A percentile compares a stretch with the other conserved stretches of the same genome.
phyloP scores from a whole-genome alignment of 345 rosid genomes.

The Mallotus nudiflorus region DNA sequence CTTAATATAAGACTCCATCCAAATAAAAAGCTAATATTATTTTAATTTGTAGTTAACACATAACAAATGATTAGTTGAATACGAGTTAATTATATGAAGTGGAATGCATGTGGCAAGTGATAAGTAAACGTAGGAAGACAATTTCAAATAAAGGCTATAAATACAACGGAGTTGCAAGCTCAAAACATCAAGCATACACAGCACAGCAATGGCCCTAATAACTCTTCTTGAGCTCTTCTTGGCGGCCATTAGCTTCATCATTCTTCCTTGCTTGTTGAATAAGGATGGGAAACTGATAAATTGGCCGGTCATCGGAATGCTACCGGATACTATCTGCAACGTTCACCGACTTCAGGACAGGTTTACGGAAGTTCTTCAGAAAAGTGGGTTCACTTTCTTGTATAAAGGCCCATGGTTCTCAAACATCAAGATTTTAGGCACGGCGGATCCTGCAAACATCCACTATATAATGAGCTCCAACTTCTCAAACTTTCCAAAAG shows the following conservation, averaged over 20 bases:
- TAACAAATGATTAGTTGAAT: too few species aligned
- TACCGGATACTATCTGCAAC: constrained; percentile 10
- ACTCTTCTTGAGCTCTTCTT: constrained; percentile 11
- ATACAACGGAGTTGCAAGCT: neutral
- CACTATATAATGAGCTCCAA: constrained; percentile 23
- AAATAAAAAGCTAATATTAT: too few species aligned
- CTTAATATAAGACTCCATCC: too few species aligned
- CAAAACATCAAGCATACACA: neutral
- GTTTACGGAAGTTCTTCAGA: neutral
- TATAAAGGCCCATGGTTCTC: constrained; percentile 12
- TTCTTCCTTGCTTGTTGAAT: neutral
- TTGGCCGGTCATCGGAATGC: constrained; percentile 23
- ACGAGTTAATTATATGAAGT: too few species aligned
- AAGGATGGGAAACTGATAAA: neutral
- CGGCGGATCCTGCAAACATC: constrained; percentile 21
- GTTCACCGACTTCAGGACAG: constrained; percentile 20
- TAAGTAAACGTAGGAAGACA: too few species aligned
- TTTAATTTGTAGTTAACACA: too few species aligned
- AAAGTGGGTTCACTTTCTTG: neutral
- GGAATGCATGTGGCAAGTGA: too few species aligned
- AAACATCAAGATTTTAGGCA: neutral
- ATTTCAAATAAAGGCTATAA: too few species aligned
- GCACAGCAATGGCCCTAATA: constrained; percentile 11
- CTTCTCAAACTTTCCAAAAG: constrained; percentile 21
- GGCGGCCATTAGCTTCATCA: neutral